phyloP scores from a whole-genome alignment of 208 protist species.

The Trypanosoma platydactyli region DNA sequence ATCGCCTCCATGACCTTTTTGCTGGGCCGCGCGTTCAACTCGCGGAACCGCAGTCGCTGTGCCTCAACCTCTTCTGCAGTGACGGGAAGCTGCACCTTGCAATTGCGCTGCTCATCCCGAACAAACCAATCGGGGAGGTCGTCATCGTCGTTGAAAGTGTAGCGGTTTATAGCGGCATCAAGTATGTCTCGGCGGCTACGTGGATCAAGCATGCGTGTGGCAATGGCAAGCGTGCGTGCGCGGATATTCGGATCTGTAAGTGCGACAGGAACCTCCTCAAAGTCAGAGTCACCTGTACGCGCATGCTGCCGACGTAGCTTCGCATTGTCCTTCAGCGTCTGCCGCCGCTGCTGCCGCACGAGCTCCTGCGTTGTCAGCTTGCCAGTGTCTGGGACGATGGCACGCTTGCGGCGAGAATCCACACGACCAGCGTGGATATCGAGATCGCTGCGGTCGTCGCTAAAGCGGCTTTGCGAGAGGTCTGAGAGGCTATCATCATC shows the following conservation, averaged over 20 bases:
- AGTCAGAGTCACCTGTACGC: conserved; percentile 66
- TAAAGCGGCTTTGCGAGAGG: conserved; percentile 37
- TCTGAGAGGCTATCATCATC: conserved; percentile 27
- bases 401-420: conserved; percentile 74
- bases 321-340: conserved; percentile 77
- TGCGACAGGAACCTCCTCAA: conserved; percentile 87
- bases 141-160: conserved; percentile 89
- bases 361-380: conserved; percentile 84
- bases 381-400: conserved; percentile 61
- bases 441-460: conserved; percentile 45
- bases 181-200: conserved; percentile 84
- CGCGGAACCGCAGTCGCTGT: conserved; percentile 87
- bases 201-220: conserved; percentile 84
- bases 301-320: conserved; percentile 67
- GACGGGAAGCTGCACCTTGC: conserved; percentile 78
- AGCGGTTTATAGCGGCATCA: conserved; percentile 86
- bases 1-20: conserved; percentile 98
- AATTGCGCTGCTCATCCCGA: conserved; percentile 91
- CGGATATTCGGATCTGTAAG: conserved; percentile 84
- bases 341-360: conserved; percentile 81
- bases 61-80: conserved; percentile 92
- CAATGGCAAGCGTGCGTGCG: conserved; percentile 86
- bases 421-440: conserved; percentile 65
- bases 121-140: conserved; percentile 92
- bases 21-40: conserved; percentile 95